Evolutionary conservation across 768 basidiomycete genomes (phyloP), one percentile per base, ranked within the genome.

Genomic region (Pisolithus orientalis): DNA sequence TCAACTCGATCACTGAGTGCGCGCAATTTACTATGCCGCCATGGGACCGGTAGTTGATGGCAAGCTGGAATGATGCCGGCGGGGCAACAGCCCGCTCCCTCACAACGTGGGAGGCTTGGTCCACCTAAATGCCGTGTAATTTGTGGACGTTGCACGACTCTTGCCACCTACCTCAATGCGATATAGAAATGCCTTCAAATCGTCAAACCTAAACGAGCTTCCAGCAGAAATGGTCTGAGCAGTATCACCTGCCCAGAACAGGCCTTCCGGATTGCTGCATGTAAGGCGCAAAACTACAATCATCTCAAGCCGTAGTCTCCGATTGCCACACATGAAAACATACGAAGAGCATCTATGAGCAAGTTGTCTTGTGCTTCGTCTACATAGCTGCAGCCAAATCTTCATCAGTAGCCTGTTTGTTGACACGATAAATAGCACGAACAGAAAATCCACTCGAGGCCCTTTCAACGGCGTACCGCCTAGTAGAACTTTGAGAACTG

Each of bases 211-310:
- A 58, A 90, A 90, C 0, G 84, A 76, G 55, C 83, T 85, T 2
- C 87, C 87, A 0, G 79, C 76, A 0, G 84, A 81, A 38, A 90
- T 89, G 0, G 87, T 85, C 56, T 90, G 87, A 0, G 87, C 85
- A 0, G 87, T 88, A 60, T 90, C 87, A 0, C 88, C 87, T 1
- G 85, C 87, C 84, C 85, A 88, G 56, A 89, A 84, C 24, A 87
- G 65, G 0, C 87, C 86, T 47, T 85, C 70, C 0, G 79, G 75
- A 58, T 87, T 87, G 10, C 65, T 65, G 54, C 84, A 87, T n/a
- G 89, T 60, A 0, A 72, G 70, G 28, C 85, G 70, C 39, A 89
- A 64, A 4, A 89, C 87, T 88, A 24, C 29, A 6, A 2, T 28
- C 7, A 49, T 1, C 11, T 14, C 65, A 32, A 39, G n/a, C n/a